Conservation (phyloP, 1,139 yeast genomes). For the Pneumocystis murina region DNA sequence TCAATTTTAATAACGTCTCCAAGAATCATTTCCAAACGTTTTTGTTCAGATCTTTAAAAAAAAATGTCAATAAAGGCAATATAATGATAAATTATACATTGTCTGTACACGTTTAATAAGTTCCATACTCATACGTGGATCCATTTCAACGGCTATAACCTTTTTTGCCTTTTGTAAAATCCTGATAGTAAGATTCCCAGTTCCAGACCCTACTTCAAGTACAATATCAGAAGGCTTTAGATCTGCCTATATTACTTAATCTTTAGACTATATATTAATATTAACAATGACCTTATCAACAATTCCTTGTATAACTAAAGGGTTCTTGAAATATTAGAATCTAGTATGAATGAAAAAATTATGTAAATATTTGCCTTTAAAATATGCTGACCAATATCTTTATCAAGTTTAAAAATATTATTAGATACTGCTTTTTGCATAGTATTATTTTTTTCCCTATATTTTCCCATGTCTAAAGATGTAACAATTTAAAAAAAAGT, state of each 20-base stretch:
- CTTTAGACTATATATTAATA: background rate
- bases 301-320: conserved; percentile 92
- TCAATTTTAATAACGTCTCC: conserved; percentile 97
- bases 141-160: conserved; percentile 94
- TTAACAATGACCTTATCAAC: conserved; percentile 50
- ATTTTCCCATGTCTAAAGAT: background rate
- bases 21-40: conserved; percentile 73
- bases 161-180: conserved; percentile 82
- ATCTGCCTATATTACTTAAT: conserved; percentile 34
- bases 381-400: conserved; percentile 93
- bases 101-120: conserved; percentile 90
- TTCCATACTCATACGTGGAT: conserved; percentile 98
- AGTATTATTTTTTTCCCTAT: background rate
- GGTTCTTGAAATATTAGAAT: conserved; percentile 48
- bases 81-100: background rate
- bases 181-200: conserved; percentile 90
- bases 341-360: background rate
- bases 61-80: background rate
- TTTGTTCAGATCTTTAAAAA: conserved; percentile 67
- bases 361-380: background rate
- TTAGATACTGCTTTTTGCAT: conserved; percentile 2
- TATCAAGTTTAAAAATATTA: conserved; percentile 44
- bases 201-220: conserved; percentile 97
- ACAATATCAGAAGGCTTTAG: conserved; percentile 86
- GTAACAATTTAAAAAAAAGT: background rate